Evolutionary conservation across 306 rosid species (phyloP), one percentile per base, ranked within the genome.

Genomic region (Hippophae gyantsensis): DNA sequence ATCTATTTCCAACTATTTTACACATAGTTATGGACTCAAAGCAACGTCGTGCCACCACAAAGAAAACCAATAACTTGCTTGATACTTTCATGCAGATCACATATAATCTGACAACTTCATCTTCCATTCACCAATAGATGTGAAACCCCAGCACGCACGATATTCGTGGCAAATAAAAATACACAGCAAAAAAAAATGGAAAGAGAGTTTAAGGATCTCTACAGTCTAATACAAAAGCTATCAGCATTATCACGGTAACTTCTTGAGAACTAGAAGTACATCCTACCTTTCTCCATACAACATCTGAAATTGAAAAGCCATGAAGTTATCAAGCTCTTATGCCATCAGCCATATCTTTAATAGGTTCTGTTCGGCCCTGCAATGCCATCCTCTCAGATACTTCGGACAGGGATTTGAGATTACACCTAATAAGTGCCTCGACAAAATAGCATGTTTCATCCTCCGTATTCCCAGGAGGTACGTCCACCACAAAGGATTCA

Each of bases 351-450:
- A 27, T 40, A 61, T 64, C 69, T 63, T 67, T 80, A 87, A 88
- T 76, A 13, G 84, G 84, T 65, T 80, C 94, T 0, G 84, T 80
- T 64, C 74, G 76, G 63, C 83, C 95, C 77, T 73, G 97, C 76
- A 84, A 88, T 0, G 99, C 99, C 95, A 88, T 88, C 70, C 99
- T 77, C 84, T 93, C 97, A 0, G 99, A 93, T 74, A 93, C 97
- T 62, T 84, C 94, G 12, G 95, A 90, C 78, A 93, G 79, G 12
- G 99, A 84, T 71, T 87, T 93, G 41, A 93, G 84, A 74, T 93
- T 93, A 83, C 99, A 93, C 77, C 90, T 72, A 67, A 93, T 88
- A 75, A 93, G 72, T 2, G 97, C 97, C 75, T 93, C 83, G 6
- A 93, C 94, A 41, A 93, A 93, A 84, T 82, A 88, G 70, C 99